Percentiles rank a stretch among this genome's conserved stretches.
Evolutionary conservation across 805 yeast species (phyloP).

Genomic region (Starmerella riodocensis): DNA sequence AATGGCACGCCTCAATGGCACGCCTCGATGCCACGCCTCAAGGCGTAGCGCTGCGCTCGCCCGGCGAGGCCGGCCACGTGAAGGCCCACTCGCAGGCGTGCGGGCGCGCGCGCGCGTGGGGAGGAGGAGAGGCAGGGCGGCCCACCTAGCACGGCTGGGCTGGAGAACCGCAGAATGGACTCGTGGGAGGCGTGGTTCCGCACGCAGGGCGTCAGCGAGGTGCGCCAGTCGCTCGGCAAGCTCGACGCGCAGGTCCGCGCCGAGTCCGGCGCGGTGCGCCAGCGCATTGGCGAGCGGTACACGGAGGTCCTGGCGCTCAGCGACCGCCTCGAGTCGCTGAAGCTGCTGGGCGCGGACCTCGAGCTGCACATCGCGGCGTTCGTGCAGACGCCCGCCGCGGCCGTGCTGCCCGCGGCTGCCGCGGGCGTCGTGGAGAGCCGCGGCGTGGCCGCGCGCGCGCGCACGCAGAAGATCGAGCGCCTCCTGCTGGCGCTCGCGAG

Average conservation of each 20-base stretch:
- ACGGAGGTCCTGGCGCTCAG: conserved; percentile 12
- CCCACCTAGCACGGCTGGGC: too few relatives aligned
- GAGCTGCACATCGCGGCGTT: conserved; percentile 6
- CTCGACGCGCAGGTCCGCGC: conserved; percentile 3
- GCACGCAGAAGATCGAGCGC: neutral
- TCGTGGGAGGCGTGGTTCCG: conserved; percentile 18
- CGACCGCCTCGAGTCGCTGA: conserved; percentile 10
- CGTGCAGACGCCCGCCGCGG: neutral
- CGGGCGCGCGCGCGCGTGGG: too few relatives aligned
- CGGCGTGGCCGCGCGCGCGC: neutral
- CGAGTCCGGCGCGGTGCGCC: conserved; percentile 4
- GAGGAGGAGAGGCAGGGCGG: too few relatives aligned
- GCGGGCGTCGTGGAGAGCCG: neutral
- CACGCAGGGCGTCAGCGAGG: conserved; percentile 6
- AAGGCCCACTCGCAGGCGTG: too few relatives aligned
- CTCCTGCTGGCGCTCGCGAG: conserved; percentile 5
- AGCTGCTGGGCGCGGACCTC: conserved; percentile 5
- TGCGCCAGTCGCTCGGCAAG: conserved; percentile 1
- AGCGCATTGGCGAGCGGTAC: conserved; percentile 11
- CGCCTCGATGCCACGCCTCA: too few relatives aligned
- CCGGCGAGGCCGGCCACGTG: too few relatives aligned
- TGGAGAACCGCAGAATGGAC: too few relatives aligned
- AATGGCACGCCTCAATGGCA: too few relatives aligned
- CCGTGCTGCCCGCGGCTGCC: neutral
- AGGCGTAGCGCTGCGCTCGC: too few relatives aligned